Percentiles rank a stretch among this genome's conserved stretches.
Conservation (phyloP, 768 basidiomycete genomes). For the Pholiota microspora region DNA sequence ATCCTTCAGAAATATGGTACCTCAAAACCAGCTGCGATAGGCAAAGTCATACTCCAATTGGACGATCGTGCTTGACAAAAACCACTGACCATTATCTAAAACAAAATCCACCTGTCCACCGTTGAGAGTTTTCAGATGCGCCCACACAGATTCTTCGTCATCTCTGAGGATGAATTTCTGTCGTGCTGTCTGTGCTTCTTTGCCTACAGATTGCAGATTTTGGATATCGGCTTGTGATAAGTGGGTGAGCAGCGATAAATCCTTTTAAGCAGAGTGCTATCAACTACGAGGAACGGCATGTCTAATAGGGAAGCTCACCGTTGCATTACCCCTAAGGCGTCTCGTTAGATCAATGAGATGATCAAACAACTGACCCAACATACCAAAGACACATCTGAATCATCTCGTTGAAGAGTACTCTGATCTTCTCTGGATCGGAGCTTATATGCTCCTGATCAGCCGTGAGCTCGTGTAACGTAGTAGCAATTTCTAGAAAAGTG, state of each 20-base stretch:
- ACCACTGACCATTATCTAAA: conserved; percentile 77
- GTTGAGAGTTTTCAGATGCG: conserved; percentile 56
- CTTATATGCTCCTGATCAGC: conserved; percentile 28
- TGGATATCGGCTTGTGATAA: conserved; percentile 81
- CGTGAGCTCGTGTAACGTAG: conserved; percentile 67
- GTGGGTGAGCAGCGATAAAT: conserved; percentile 88
- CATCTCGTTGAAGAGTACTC: conserved; percentile 78
- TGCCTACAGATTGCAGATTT: conserved; percentile 77
- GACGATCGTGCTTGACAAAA: background rate
- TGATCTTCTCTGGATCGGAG: conserved; percentile 51
- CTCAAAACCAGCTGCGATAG: conserved; percentile 87
- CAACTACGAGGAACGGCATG: background rate
- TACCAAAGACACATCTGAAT: conserved; percentile 88
- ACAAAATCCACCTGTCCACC: conserved; percentile 76
- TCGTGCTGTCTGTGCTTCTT: conserved; percentile 76
- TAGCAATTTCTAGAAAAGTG: conserved; percentile 59
- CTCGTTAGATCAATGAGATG: background rate
- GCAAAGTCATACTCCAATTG: no score
- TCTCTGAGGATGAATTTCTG: conserved; percentile 80
- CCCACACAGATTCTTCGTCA: conserved; percentile 77
- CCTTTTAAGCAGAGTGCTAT: conserved; percentile 40
- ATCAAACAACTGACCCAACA: conserved; percentile 9
- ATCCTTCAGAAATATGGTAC: conserved; percentile 42
- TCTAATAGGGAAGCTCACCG: conserved; percentile 41
- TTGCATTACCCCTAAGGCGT: conserved; percentile 83